phyloP scores from a whole-genome alignment of 2,329 filamentous ascomycete genomes.

The Beauveria australis region DNA sequence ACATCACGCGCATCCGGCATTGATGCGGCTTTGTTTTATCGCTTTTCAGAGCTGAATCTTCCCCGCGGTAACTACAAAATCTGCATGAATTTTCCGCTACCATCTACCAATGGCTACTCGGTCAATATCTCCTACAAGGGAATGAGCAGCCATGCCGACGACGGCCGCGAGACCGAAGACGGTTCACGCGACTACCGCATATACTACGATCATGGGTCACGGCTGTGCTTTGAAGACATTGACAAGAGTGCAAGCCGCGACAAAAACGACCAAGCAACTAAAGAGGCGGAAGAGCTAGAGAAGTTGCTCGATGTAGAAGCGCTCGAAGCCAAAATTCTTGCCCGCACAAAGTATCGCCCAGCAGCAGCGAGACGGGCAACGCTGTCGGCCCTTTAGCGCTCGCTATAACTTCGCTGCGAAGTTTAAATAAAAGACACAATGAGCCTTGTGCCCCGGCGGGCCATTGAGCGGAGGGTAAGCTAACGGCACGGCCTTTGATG shows the following conservation, averaged over 20 bases:
- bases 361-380: background rate
- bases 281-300: background rate
- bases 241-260: background rate
- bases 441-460: no score
- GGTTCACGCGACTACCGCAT: background rate
- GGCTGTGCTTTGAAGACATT: background rate
- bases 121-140: background rate
- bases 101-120: background rate
- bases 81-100: background rate
- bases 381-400: background rate
- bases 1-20: background rate
- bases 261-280: background rate
- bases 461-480: no score
- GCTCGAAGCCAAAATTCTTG: background rate
- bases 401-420: no score
- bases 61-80: background rate
- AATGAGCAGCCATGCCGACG: background rate
- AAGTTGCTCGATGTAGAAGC: background rate
- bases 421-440: background rate
- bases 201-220: background rate
- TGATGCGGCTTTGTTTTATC: background rate
- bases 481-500: background rate
- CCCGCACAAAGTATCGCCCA: background rate
- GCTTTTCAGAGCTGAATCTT: background rate
- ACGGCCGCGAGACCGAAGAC: background rate